phyloP scores from a whole-genome alignment of 345 rosid species.

The Syzygium aqueum region DNA sequence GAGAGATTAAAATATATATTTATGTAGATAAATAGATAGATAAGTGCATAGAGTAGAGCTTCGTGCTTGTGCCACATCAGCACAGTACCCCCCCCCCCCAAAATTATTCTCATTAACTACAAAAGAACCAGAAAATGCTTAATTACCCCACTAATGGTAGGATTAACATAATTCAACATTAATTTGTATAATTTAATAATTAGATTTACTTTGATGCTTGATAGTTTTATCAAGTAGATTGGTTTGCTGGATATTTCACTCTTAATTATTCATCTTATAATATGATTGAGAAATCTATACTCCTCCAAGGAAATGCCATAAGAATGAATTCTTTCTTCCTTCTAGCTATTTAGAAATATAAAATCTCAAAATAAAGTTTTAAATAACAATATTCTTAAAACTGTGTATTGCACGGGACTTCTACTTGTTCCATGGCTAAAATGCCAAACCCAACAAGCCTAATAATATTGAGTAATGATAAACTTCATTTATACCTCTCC shows the following conservation, averaged over 20 bases:
- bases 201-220: neutral
- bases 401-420: neutral
- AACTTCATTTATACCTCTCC: slow-evolving; percentile 78
- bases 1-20: neutral
- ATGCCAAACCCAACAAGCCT: neutral
- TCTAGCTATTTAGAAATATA: neutral
- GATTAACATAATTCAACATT: neutral
- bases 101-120: neutral
- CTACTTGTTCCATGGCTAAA: neutral
- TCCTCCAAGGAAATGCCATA: neutral
- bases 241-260: neutral
- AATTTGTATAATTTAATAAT: neutral
- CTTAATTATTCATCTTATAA: neutral
- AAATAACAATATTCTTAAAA: neutral
- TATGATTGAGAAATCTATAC: neutral
- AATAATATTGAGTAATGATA: neutral
- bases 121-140: neutral
- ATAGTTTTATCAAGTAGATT: neutral
- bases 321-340: neutral
- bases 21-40: neutral
- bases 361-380: neutral
- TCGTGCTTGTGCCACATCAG: neutral
- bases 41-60: neutral
- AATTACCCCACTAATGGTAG: neutral
- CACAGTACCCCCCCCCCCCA: neutral